Base-by-base conservation (phyloP, 371 early-diverging fungal species). In the Haplosporangium sp. region DNA sequence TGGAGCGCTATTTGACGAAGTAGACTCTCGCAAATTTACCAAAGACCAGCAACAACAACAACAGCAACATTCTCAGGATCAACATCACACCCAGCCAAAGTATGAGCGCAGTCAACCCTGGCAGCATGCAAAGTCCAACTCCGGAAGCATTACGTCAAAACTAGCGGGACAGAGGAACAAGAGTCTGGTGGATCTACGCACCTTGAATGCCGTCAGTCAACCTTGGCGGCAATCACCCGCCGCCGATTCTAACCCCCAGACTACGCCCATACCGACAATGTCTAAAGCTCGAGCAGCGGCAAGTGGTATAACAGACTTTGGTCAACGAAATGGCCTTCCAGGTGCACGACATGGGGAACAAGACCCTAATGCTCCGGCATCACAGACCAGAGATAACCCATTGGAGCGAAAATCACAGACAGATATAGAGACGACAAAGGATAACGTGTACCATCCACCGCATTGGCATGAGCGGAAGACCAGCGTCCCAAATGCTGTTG, bases 361-460 rank as follows among this genome's bases (percentile, higher is more conserved):
- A 46, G 42, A 52, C 13, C 5, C 29, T n/a, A 45, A 40, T 40
- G 40, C 23, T 53, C 59, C 20, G 4, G 29, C 29, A 29, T 29
- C 29, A 29, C 2, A 4, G 4, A n/a, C 8, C 10, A 63, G 55
- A 21, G 54, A n/a, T 23, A 64, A 65, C 8, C 55, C 55, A 13
- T 21, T 56, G 0, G 65, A 67, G 6, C 63, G 58, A 40, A 36
- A 38, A 20, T 5, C 36, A 45, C 36, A 12, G 47, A 46, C 42
- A 38, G 58, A 58, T 10, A 57, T 23, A 14, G 65, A 55, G 0
- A 6, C 20, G 10, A 6, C 55, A 29, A 59, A 54, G 40, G 77
- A 76, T 43, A 76, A 71, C 37, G 62, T 76, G n/a, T 76, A 76
- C 46, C 77, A 71, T 21, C 77, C 77, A 20, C 77, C 77, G 3